Base-by-base conservation (phyloP, 306 rosid species). In the Fagus crenata region DNA sequence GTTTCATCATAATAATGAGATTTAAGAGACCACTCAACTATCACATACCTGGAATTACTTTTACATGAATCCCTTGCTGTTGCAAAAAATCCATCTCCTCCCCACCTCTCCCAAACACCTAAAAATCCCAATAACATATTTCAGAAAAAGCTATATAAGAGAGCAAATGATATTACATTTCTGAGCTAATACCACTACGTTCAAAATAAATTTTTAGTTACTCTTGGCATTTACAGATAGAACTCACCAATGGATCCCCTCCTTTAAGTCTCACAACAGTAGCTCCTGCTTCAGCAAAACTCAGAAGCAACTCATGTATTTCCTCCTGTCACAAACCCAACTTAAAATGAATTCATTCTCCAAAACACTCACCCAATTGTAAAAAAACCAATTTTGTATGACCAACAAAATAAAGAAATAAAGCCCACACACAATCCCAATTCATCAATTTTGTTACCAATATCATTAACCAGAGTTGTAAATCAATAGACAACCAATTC, bases 91-190 rank as follows among this genome's bases (percentile, higher is more conserved):
- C 97, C 97, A 95, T 95, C 87, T 95, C 98, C 84, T 95, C 97
- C 9, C 98, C 98, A 39, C 97, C 98, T 78, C 97, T 89, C 42
- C 98, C 98, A 90, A 95, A 95, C 80, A 95, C 98, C 98, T 95
- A 71, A 76, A 22, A 81, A 56, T 73, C 75, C 60, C 77, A 67
- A 51, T 46, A 18, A 75, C 42, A 75, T 8, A 49, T 49, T 17
- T 54, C 49, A 59, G 46, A 22, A 22, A 22, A 22, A 74, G 71
- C 63, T 39, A 33, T 2, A 43, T 68, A 49, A 41, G 3, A 54
- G 61, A 77, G 65, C 41, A 71, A 71, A 40, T 41, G 40, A 86
- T 51, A 74, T 72, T 36, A 1, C 35, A 17, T 28, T 0, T 73
- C 31, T 37, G 11, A 60, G 4, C n/a, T 3, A 72, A 54, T 40